Evolutionary conservation across 2,329 filamentous ascomycete genomes (phyloP).

Genomic region (Nemania sp.): DNA sequence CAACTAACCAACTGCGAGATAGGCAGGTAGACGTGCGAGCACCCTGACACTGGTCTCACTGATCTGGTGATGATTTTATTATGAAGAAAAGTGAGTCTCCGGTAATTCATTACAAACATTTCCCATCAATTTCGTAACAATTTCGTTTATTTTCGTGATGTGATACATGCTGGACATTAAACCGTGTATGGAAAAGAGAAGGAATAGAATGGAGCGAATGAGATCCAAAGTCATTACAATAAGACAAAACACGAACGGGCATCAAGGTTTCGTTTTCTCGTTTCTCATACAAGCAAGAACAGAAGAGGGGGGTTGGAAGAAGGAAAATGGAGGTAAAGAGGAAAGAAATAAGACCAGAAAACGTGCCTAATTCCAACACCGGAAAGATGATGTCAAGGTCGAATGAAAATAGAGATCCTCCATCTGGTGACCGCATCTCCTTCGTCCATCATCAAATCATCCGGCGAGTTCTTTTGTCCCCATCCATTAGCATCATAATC

Average conservation of each 20-base stretch:
- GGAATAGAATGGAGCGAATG: neutral
- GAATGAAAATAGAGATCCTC: neutral
- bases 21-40: too few relatives aligned
- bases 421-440: neutral
- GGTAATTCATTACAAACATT: too few relatives aligned
- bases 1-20: too few relatives aligned
- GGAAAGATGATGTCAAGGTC: neutral
- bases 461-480: neutral
- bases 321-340: neutral
- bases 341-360: neutral
- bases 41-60: too few relatives aligned
- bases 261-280: neutral
- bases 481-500: neutral
- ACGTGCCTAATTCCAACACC: slow-evolving; percentile 9
- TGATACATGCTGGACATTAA: too few relatives aligned
- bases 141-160: too few relatives aligned
- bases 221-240: neutral
- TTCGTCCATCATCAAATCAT: slow-evolving; percentile 10
- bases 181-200: too few relatives aligned
- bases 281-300: slow-evolving; percentile 22
- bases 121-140: too few relatives aligned
- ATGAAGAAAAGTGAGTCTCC: too few relatives aligned
- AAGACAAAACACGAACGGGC: neutral
- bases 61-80: too few relatives aligned
- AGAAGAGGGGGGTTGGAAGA: neutral